These are phyloP conservation scores for Ceratopteris richardii DNA, from an alignment of 75 land plant species.

Conservation along the genomic window DNA sequence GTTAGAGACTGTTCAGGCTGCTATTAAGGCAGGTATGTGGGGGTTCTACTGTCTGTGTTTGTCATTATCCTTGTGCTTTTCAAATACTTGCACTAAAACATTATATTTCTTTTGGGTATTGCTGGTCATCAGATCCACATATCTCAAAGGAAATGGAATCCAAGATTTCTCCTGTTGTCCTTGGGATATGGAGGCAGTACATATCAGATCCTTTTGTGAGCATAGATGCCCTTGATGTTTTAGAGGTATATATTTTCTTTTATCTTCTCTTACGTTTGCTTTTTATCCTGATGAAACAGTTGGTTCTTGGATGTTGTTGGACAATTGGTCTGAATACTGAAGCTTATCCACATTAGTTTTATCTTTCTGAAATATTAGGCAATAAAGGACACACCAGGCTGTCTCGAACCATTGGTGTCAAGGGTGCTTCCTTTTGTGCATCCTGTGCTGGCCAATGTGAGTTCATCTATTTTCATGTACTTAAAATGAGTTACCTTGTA, in stretches of 20 bases:
- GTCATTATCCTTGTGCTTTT: background rate
- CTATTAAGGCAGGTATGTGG: slow-evolving; percentile 64
- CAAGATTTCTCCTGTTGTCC: slow-evolving; percentile 72
- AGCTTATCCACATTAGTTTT: background rate
- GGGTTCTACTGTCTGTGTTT: background rate
- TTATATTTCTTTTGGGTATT: background rate
- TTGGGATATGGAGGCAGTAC: slow-evolving; percentile 71
- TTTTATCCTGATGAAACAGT: too few relatives aligned
- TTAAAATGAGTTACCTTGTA: too few relatives aligned
- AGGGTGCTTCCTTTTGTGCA: slow-evolving; percentile 67
- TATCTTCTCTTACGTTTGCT: too few relatives aligned
- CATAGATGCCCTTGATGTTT: slow-evolving; percentile 76
- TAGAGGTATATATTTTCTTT: slow-evolving; percentile 95
- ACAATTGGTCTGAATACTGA: too few relatives aligned
- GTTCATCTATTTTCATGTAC: slow-evolving; percentile 11
- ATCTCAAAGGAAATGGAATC: slow-evolving; percentile 51
- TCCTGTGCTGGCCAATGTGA: slow-evolving; percentile 60
- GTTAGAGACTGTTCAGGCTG: slow-evolving; percentile 80
- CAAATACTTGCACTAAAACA: background rate
- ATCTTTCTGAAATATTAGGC: slow-evolving; percentile 37
- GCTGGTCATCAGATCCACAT: slow-evolving; percentile 42
- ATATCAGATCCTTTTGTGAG: slow-evolving; percentile 92
- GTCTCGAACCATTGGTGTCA: slow-evolving; percentile 55
- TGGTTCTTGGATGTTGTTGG: too few relatives aligned
- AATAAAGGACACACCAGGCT: slow-evolving; percentile 73